These are phyloP conservation scores for Scenedesmus sp. DNA, from an alignment of 163 green algal species.

Conservation along the genomic window DNA sequence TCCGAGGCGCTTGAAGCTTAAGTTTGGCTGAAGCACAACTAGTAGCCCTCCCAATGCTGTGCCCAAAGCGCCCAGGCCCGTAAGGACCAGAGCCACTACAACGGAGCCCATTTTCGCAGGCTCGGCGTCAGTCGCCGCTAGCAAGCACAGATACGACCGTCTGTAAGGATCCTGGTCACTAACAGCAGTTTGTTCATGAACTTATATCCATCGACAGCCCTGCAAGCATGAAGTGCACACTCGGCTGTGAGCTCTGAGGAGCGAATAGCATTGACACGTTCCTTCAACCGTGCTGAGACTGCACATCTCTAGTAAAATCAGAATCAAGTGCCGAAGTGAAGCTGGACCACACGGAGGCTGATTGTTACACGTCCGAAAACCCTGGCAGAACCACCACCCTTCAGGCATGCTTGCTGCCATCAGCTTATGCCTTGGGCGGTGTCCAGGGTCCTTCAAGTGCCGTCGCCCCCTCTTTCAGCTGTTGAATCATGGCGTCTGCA, in stretches of 20 bases:
- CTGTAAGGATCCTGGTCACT: not conserved
- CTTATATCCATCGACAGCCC: not conserved
- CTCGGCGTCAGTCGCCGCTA: not conserved
- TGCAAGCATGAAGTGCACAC: not conserved
- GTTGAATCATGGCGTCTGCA: conserved; percentile 12
- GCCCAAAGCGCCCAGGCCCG: conserved; percentile 66
- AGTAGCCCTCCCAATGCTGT: conserved; percentile 74
- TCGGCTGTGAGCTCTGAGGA: not conserved
- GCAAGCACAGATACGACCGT: not conserved
- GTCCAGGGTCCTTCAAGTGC: conserved; percentile 57
- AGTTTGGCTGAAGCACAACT: conserved; percentile 70
- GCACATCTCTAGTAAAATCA: not conserved
- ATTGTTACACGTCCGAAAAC: not conserved
- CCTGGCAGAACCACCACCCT: not conserved
- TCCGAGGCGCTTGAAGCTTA: conserved; percentile 72
- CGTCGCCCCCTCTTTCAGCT: conserved; percentile 33
- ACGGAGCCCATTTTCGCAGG: conserved; percentile 3
- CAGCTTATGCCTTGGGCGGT: conserved; percentile 47
- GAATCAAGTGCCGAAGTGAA: not conserved
- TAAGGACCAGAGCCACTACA: conserved; percentile 65
- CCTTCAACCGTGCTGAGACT: not conserved
- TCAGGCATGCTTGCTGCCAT: not conserved
- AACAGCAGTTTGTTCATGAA: not conserved
- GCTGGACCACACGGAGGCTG: not conserved
- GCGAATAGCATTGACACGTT: not conserved